phyloP scores from a whole-genome alignment of 371 early-diverging fungal genomes.

The Mucor mucedo region DNA sequence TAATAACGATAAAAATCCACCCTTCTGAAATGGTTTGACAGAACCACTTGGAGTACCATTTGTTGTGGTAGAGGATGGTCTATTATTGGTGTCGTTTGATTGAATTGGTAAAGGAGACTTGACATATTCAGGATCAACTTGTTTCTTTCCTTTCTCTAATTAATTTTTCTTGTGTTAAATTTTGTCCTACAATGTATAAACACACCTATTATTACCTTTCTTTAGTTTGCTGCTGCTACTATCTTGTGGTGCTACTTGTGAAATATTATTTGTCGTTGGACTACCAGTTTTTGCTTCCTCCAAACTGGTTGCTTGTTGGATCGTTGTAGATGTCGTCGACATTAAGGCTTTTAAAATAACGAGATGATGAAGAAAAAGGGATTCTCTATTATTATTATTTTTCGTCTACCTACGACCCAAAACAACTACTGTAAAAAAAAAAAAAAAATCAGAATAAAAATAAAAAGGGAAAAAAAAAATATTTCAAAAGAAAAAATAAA shows the following conservation, averaged over 20 bases:
- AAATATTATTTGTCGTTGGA: conserved; percentile 9
- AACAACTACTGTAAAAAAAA: not conserved
- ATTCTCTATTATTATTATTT: not conserved
- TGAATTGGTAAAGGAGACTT: conserved; percentile 29
- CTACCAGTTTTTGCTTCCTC: conserved; percentile 16
- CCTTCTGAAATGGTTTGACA: conserved; percentile 35
- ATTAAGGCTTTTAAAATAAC: conserved; percentile 2
- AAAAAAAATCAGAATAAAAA: not conserved
- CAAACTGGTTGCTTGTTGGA: conserved; percentile 9
- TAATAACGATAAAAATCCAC: conserved; percentile 36
- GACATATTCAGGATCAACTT: conserved; percentile 37
- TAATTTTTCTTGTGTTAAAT: conserved; percentile 18
- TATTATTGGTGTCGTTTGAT: conserved; percentile 12
- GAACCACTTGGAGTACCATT: conserved; percentile 13
- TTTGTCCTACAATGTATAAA: conserved; percentile 26
- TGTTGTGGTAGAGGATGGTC: conserved; percentile 20
- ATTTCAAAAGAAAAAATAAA: conserved; percentile 4
- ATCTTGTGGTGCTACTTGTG: conserved; percentile 26
- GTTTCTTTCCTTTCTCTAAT: conserved; percentile 31
- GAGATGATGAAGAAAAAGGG: conserved; percentile 3
- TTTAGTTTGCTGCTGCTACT: conserved; percentile 15
- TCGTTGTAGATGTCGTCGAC: conserved; percentile 26
- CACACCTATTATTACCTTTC: conserved; percentile 10
- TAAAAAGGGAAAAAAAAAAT: not conserved
- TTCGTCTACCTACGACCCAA: not conserved